These are phyloP conservation scores for Escallonia rubra DNA, from an alignment of 129 eudicot species.

Conservation along the genomic window DNA sequence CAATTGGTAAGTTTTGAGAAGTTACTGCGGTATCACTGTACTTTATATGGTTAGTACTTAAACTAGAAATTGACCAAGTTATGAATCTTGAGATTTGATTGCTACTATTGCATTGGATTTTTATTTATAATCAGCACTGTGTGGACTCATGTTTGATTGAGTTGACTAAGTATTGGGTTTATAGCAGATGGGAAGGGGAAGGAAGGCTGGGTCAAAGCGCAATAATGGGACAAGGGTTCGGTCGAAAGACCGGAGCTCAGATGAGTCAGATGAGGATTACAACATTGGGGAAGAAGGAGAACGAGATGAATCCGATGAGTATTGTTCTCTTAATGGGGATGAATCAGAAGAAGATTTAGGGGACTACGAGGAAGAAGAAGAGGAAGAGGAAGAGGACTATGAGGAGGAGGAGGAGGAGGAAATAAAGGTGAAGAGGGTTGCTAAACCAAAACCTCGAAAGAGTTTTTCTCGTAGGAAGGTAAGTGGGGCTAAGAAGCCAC, in stretches of 20 bases:
- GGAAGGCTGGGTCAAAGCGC: slow-evolving; percentile 34
- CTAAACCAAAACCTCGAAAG: slow-evolving; percentile 27
- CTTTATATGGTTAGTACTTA: too few species aligned
- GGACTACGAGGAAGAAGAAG: slow-evolving; percentile 37
- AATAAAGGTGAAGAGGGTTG: slow-evolving; percentile 32
- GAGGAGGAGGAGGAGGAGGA: slow-evolving; percentile 35
- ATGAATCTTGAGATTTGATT: too few species aligned
- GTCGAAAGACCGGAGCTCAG: slow-evolving; percentile 35
- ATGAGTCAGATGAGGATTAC: slow-evolving; percentile 86
- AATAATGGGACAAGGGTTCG: slow-evolving; percentile 21
- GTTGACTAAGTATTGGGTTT: slow-evolving; percentile 17
- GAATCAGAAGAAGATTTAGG: slow-evolving; percentile 59
- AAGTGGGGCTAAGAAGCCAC: slow-evolving; percentile 16
- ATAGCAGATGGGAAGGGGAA: slow-evolving; percentile 61
- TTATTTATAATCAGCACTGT: neutral
- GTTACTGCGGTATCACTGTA: too few species aligned
- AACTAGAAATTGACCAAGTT: too few species aligned
- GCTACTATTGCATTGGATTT: slow-evolving; percentile 12
- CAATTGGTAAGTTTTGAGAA: too few species aligned
- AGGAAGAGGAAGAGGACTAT: slow-evolving; percentile 21
- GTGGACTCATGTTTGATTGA: neutral
- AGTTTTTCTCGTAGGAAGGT: slow-evolving; percentile 28
- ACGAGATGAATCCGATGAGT: slow-evolving; percentile 55
- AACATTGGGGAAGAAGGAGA: slow-evolving; percentile 65
- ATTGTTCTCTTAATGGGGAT: slow-evolving; percentile 49